Percentiles rank a stretch among this genome's conserved stretches.
Evolutionary conservation across 495 filamentous ascomycete genomes (phyloP).

Genomic region (Daldinia caldariorum): DNA sequence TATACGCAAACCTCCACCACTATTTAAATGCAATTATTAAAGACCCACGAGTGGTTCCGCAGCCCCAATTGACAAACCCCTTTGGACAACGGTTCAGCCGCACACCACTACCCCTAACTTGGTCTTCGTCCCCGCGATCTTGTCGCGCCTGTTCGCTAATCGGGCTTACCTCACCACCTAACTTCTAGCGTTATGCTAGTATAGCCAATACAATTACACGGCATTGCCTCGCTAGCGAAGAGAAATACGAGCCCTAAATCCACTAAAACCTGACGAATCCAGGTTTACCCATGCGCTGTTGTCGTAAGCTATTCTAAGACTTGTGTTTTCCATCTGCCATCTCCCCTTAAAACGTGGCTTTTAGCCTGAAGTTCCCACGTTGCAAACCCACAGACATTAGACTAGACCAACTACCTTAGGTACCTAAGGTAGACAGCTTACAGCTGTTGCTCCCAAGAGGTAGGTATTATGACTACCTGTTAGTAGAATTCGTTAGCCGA

Average conservation of each 20-base stretch:
- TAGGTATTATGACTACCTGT: not conserved
- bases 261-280: not conserved
- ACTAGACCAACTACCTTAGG: not conserved
- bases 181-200: not conserved
- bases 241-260: not conserved
- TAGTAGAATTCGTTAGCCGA: not conserved
- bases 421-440: not conserved
- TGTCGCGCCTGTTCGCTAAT: slow-evolving; percentile 34
- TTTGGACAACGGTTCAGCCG: slow-evolving; percentile 22
- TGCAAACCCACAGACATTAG: not conserved
- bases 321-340: not conserved
- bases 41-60: slow-evolving; percentile 14
- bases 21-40: not conserved
- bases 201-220: not conserved
- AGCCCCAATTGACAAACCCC: slow-evolving; percentile 19
- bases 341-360: slow-evolving; percentile 8
- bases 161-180: slow-evolving; percentile 12
- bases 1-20: not conserved
- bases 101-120: slow-evolving; percentile 17
- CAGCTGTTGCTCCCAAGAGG: not conserved
- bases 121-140: slow-evolving; percentile 30
- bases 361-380: slow-evolving; percentile 12
- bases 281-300: not conserved
- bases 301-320: not conserved
- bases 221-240: not conserved